These are phyloP conservation scores for Alternaria brassicae DNA, from an alignment of 2,329 filamentous ascomycete species.

Conservation along the genomic window DNA sequence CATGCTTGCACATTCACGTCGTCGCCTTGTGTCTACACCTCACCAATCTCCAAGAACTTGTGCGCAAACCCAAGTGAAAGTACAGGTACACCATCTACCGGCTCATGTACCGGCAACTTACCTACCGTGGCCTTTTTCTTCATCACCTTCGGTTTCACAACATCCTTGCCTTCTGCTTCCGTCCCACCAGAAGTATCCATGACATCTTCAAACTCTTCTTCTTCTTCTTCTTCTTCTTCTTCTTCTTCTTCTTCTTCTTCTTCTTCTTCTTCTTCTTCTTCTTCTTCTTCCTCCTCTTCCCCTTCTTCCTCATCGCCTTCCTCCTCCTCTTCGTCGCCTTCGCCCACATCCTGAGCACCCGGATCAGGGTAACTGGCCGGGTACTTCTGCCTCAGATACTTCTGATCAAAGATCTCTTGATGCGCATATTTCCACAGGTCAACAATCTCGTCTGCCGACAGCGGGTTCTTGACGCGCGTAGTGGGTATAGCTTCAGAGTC, in stretches of 20 bases:
- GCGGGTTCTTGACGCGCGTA: conserved; percentile 25
- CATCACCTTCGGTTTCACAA: conserved; percentile 11
- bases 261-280: conserved; percentile 28
- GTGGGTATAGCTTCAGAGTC: conserved; percentile 22
- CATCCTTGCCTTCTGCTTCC: conserved; percentile 8
- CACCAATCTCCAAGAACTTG: conserved; percentile 34
- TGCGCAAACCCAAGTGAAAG: conserved; percentile 33
- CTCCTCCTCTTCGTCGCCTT: conserved; percentile 23
- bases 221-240: conserved; percentile 26
- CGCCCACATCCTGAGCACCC: conserved; percentile 11
- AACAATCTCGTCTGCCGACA: conserved; percentile 30
- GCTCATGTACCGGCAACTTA: conserved; percentile 18
- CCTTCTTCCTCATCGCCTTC: conserved; percentile 22
- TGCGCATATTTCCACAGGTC: conserved; percentile 32
- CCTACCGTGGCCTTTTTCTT: conserved; percentile 10
- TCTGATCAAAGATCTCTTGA: conserved; percentile 27
- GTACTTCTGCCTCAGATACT: conserved; percentile 20
- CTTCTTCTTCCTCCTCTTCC: conserved; percentile 29
- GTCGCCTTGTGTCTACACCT: conserved; percentile 14
- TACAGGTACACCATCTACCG: conserved; percentile 26
- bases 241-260: conserved; percentile 25
- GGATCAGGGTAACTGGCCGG: conserved; percentile 9
- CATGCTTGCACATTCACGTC: not conserved
- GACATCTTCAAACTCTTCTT: conserved; percentile 28
- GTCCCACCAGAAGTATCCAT: conserved; percentile 23